Percentiles rank a stretch among this genome's conserved stretches.
These are phyloP conservation scores for Phyllosticta citriasiana DNA, from an alignment of 2,329 filamentous ascomycete genomes.

Conservation along the genomic window DNA sequence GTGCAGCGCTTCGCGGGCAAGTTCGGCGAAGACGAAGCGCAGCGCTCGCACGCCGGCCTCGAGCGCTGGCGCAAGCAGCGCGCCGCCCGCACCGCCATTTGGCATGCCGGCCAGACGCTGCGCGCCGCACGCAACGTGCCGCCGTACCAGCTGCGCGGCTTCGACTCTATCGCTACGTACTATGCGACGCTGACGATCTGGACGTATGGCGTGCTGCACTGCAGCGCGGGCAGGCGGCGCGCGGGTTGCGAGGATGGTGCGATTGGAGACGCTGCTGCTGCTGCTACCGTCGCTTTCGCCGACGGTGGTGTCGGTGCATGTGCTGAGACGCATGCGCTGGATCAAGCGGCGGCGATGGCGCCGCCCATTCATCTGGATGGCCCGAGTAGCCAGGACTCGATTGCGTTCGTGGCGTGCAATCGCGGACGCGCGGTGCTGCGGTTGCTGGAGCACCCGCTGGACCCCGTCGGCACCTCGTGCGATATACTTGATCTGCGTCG, in stretches of 20 bases:
- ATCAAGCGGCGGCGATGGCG: background rate
- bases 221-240: background rate
- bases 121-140: constrained; percentile 47
- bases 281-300: constrained; percentile 8
- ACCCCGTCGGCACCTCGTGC: background rate
- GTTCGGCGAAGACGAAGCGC: constrained; percentile 56
- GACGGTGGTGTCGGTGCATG: background rate
- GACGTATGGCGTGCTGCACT: constrained; percentile 20
- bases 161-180: constrained; percentile 58
- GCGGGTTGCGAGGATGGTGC: too few species aligned
- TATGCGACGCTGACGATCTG: constrained; percentile 59
- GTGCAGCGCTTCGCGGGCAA: constrained; percentile 59
- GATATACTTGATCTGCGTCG: constrained; percentile 12
- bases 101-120: constrained; percentile 59
- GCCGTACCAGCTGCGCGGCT: constrained; percentile 48
- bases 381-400: background rate
- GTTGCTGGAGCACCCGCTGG: background rate
- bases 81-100: constrained; percentile 50
- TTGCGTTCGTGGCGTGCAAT: background rate
- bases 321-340: background rate
- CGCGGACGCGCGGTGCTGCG: background rate
- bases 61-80: constrained; percentile 48
- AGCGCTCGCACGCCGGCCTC: constrained; percentile 46
- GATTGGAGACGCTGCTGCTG: background rate
- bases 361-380: background rate